Evolutionary conservation across 345 rosid species (phyloP), one percentile per base, ranked within the genome.

Genomic region (Salix purpurea): DNA sequence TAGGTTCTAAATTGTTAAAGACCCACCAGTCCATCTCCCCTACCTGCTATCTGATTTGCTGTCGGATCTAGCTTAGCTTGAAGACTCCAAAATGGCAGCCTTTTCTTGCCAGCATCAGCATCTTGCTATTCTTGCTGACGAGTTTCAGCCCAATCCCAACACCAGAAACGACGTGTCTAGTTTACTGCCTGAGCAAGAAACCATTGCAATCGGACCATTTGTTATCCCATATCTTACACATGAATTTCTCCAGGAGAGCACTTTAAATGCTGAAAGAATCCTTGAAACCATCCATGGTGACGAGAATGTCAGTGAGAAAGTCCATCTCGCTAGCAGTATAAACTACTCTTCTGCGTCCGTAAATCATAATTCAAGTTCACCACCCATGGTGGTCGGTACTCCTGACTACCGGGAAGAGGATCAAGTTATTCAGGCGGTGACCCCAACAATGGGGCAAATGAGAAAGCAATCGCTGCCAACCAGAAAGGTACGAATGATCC

Each of bases 81-180:
- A 23, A 58, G 64, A 23, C 26, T 24, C 64, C 28, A 26, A 65
- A 39, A 74, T 46, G 54, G 61, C 70, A n/a, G 71, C 10, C n/a
- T 67, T 67, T 67, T n/a, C 62, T 74, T 58, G 23, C 64, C 64
- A n/a, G 28, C 62, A n/a, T n/a, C 62, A 58, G 14, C 69, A 39
- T 37, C 77, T 60, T 24, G 61, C 70, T 54, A 14, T 4, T 64
- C 24, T 74, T 74, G 77, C 10, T 30, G n/a, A n/a, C 18, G 37
- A 9, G 61, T 69, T 28, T 8, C 48, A 39, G 8, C 5, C 18
- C 58, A 2, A 72, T 32, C 32, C 23, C 18, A 50, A 32, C 52
- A 32, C 34, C 28, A 28, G 3, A 46, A 46, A 46, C 50, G 50
- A 46, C 50, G 50, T 12, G 5, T 46, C 50, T 13, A 3, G 50